These are phyloP conservation scores for Phragmites australis DNA, from an alignment of 176 grass and related monocot genomes.

Conservation along the genomic window DNA sequence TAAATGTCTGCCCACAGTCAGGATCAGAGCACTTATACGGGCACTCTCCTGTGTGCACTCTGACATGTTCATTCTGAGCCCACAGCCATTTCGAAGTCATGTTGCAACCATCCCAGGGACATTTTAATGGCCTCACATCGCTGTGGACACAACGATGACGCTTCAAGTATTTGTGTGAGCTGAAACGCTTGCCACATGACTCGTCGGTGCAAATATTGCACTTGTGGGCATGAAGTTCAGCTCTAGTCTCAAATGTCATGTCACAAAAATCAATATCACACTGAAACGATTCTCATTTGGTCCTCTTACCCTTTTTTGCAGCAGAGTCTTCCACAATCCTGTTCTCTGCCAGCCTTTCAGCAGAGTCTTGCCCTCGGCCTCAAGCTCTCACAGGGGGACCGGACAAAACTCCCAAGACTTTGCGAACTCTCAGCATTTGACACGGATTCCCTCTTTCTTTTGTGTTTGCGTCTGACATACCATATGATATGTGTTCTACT, in stretches of 20 bases:
- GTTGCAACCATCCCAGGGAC: conserved; percentile 69
- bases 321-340: neutral
- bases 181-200: conserved; percentile 70
- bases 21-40: conserved; percentile 49
- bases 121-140: conserved; percentile 69
- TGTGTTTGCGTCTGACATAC: conserved; percentile 57
- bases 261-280: conserved; percentile 53
- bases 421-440: conserved; percentile 4
- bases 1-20: conserved; percentile 64
- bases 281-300: conserved; percentile 23
- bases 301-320: conserved; percentile 28
- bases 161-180: conserved; percentile 62
- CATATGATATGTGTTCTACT: conserved; percentile 61
- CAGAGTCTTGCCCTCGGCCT: conserved; percentile 56
- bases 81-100: conserved; percentile 82
- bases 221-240: conserved; percentile 62
- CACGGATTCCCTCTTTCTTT: conserved; percentile 43
- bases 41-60: conserved; percentile 71
- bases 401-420: conserved; percentile 50
- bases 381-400: conserved; percentile 82
- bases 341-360: conserved; percentile 17
- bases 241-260: conserved; percentile 45
- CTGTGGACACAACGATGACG: conserved; percentile 70
- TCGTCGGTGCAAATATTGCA: conserved; percentile 65
- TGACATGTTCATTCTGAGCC: conserved; percentile 70